A percentile compares a stretch with the other conserved stretches of the same genome.
Conservation (phyloP, 176 grass and related monocot genomes). For the Oryza meridionalis region DNA sequence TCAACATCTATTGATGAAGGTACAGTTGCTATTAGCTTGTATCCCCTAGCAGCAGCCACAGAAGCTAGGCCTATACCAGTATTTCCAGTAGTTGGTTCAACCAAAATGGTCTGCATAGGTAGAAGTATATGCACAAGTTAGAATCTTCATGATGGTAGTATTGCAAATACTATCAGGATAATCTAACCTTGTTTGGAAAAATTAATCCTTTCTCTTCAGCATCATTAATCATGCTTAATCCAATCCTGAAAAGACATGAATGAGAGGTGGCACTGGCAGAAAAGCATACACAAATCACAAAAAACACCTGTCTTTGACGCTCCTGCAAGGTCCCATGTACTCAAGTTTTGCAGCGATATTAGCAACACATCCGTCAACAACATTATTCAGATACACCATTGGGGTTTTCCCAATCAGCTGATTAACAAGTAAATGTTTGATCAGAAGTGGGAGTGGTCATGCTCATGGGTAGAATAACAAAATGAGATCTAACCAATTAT, state of each 20-base stretch:
- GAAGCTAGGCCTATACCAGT: slow-evolving; percentile 75
- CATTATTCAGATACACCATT: slow-evolving; percentile 95
- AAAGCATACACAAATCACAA: slow-evolving; percentile 18
- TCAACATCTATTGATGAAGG: slow-evolving; percentile 85
- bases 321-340: slow-evolving; percentile 87
- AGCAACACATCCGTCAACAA: slow-evolving; percentile 80
- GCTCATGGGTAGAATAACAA: neutral
- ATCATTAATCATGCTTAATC: slow-evolving; percentile 90
- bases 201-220: slow-evolving; percentile 88
- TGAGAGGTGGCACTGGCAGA: slow-evolving; percentile 23
- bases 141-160: slow-evolving; percentile 22
- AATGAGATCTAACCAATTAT: neutral
- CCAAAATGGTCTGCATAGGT: slow-evolving; percentile 75
- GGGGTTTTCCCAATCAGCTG: slow-evolving; percentile 93
- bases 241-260: slow-evolving; percentile 57
- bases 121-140: slow-evolving; percentile 17
- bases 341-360: slow-evolving; percentile 95
- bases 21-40: slow-evolving; percentile 89
- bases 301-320: slow-evolving; percentile 84
- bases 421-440: slow-evolving; percentile 36
- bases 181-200: slow-evolving; percentile 65
- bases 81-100: slow-evolving; percentile 93
- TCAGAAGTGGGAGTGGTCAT: slow-evolving; percentile 18
- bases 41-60: slow-evolving; percentile 90
- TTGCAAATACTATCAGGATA: neutral